Base-by-base conservation (phyloP, 768 basidiomycete genomes). In the Mycena pura region DNA sequence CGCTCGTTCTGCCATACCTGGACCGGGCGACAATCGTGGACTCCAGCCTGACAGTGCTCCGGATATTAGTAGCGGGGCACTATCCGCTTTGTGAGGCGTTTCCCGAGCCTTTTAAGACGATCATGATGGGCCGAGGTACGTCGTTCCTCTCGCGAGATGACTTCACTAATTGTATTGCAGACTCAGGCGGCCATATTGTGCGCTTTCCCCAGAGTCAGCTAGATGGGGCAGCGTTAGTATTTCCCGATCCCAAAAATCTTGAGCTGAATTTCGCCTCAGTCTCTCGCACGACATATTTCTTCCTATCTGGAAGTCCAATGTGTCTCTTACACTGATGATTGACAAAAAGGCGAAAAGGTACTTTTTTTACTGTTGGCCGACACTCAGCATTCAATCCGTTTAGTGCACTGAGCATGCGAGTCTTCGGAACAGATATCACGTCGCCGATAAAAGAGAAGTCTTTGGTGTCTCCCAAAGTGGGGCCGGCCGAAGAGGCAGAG, bases 281-380 rank as follows among this genome's bases (percentile, higher is more conserved):
- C 78, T 94, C 32, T 78, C 83, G n/a, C 87, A 92, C 65, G 89
- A 94, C 50, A 80, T 99, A 24, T 74, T 90, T n/a, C 77, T 98
- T n/a, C 96, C 97, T 0, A 83, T 99, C 50, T 99, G 96, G 97
- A 95, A 93, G 76, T 95, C 94, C 2, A 90, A 89, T 59, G 86
- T 88, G 13, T 96, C 95, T 0, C 72, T 96, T 51, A 87, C 90
- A 0, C 80, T 99, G 58, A 95, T 99, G 94, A 87, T 97, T 53
- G 95, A 99, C 76, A 99, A 99, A 75, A 92, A 92, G 70, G 93
- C 95, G 24, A 99, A 99, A 77, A 93, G 91, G 96, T 94, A 41
- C 11, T 79, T 72, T 29, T 31, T 10, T 17, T 15, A 13, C 15
- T 19, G 5, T 10, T 27, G 25, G n/a, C 21, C 8, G 7, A 13